Evolutionary conservation across 768 basidiomycete genomes (phyloP).

Genomic region (Coprinellus micaceus): DNA sequence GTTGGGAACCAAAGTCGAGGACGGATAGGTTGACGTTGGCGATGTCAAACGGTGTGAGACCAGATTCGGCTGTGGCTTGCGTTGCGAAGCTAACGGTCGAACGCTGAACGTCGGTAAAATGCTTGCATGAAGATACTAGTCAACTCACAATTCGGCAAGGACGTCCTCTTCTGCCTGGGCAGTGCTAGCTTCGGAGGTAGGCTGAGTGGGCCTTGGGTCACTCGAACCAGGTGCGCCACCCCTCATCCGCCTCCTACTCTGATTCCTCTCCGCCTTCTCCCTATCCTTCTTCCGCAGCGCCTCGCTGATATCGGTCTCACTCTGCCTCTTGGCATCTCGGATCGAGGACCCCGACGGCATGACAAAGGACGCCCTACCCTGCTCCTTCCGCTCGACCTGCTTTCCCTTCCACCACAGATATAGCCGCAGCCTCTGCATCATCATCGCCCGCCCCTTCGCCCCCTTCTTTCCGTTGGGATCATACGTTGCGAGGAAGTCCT

Average conservation of each 20-base stretch:
- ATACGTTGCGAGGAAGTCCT: constrained; percentile 74
- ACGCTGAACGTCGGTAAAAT: too few relatives aligned
- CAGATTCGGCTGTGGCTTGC: neutral
- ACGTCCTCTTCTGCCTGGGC: constrained; percentile 38
- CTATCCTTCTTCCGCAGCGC: constrained; percentile 77
- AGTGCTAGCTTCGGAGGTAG: constrained; percentile 24
- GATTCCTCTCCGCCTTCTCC: constrained; percentile 53
- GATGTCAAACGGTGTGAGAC: constrained; percentile 10
- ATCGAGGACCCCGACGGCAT: constrained; percentile 19
- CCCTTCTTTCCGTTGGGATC: constrained; percentile 56
- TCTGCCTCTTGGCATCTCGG: constrained; percentile 23
- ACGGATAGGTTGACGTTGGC: constrained; percentile 25
- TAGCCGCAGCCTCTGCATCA: constrained; percentile 65
- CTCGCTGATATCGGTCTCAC: constrained; percentile 50
- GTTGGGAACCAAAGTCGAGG: constrained; percentile 34
- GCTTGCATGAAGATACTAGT: too few relatives aligned
- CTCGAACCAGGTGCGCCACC: constrained; percentile 57
- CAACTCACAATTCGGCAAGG: constrained; percentile 61
- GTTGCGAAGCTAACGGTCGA: constrained; percentile 8
- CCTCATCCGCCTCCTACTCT: constrained; percentile 68
- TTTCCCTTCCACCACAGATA: constrained; percentile 84
- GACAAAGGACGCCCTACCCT: constrained; percentile 25
- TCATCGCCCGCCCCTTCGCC: constrained; percentile 67
- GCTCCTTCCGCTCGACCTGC: constrained; percentile 35
- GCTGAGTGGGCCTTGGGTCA: constrained; percentile 13